phyloP scores from a whole-genome alignment of 164 flowering plant genomes.

The Dillenia suffruticosa region DNA sequence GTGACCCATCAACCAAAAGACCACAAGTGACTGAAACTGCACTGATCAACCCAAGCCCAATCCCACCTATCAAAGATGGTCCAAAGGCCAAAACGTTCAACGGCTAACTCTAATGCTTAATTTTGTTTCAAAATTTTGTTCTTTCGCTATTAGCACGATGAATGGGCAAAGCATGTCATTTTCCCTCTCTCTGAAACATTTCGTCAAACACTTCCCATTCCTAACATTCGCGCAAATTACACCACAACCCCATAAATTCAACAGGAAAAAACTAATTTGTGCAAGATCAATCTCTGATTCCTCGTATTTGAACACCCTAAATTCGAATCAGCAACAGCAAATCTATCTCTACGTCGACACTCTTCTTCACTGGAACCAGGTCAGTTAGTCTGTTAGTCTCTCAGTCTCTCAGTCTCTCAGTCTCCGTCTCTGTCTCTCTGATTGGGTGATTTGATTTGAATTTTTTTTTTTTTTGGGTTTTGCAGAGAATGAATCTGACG shows the following conservation, averaged over 20 bases:
- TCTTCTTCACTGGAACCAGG: constrained; percentile 85
- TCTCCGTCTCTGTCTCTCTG: background rate
- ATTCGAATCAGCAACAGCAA: constrained; percentile 51
- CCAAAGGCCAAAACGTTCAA: no score
- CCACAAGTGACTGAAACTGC: no score
- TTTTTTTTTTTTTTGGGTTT: background rate
- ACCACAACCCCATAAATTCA: constrained; percentile 2
- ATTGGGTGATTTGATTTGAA: background rate
- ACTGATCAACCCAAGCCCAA: no score
- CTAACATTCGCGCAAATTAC: background rate
- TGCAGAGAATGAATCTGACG: constrained; percentile 82
- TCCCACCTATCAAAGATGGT: no score
- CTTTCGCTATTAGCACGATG: background rate
- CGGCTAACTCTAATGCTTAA: no score
- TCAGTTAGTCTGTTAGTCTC: constrained; percentile 13
- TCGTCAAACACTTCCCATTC: constrained; percentile 45
- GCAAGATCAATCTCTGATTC: constrained; percentile 7
- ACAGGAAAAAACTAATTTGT: constrained; percentile 14
- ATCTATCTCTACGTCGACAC: constrained; percentile 55
- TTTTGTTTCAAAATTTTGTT: background rate
- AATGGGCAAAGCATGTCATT: background rate
- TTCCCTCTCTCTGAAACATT: constrained; percentile 33
- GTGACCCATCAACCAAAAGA: no score
- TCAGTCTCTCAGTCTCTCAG: background rate
- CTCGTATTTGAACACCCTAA: constrained; percentile 39